Conservation (phyloP, 2,329 filamentous ascomycete species). For the Penicillium decumbens region DNA sequence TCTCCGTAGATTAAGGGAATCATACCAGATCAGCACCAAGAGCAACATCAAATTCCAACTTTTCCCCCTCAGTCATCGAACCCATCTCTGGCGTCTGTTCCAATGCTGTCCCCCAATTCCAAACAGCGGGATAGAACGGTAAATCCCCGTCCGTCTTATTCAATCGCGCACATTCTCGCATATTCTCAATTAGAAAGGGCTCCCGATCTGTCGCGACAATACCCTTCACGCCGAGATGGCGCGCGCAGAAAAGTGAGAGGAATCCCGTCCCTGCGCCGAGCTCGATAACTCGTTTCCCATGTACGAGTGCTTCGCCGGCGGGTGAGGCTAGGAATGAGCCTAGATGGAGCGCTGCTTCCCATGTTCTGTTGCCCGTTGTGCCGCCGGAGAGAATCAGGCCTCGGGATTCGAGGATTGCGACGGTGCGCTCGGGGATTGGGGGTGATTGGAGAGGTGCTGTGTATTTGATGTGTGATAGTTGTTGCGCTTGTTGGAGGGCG, state of each 20-base stretch:
- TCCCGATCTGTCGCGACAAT: slow-evolving; percentile 63
- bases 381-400: slow-evolving; percentile 54
- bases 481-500: slow-evolving; percentile 61
- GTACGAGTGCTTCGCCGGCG: slow-evolving; percentile 45
- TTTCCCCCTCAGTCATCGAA: not conserved
- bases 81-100: slow-evolving; percentile 5
- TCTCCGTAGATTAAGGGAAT: not conserved
- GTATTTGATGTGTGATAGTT: slow-evolving; percentile 73
- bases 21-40: slow-evolving; percentile 42
- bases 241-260: slow-evolving; percentile 59
- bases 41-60: slow-evolving; percentile 35
- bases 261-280: slow-evolving; percentile 65
- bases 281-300: slow-evolving; percentile 56
- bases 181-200: slow-evolving; percentile 37
- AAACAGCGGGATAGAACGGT: slow-evolving; percentile 32
- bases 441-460: slow-evolving; percentile 32
- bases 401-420: slow-evolving; percentile 50
- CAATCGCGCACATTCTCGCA: slow-evolving; percentile 34
- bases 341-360: slow-evolving; percentile 64
- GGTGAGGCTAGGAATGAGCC: slow-evolving; percentile 54
- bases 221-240: slow-evolving; percentile 50
- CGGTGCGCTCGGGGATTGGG: slow-evolving; percentile 17
- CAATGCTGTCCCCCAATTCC: slow-evolving; percentile 41
- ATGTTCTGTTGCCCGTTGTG: slow-evolving; percentile 64
- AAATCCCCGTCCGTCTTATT: slow-evolving; percentile 29